Conservation (phyloP, 495 filamentous ascomycete species). For the Annulohypoxylon maeteangense region DNA sequence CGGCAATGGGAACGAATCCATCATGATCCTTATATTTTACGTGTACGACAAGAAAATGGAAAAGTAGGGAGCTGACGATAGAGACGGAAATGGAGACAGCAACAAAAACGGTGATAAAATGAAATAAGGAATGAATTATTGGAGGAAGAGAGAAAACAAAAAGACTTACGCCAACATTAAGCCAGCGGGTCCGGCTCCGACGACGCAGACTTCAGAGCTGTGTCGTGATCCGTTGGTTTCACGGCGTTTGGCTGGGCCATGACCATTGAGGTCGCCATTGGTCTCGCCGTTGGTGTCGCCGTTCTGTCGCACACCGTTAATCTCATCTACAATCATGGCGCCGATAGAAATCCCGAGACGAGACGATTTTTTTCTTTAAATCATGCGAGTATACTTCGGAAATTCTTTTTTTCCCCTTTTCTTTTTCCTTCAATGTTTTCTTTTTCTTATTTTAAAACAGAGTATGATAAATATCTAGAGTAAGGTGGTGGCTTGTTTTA, state of each 20-base stretch:
- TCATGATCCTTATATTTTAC: not conserved
- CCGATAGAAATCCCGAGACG: slow-evolving; percentile 26
- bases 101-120: slow-evolving; percentile 7
- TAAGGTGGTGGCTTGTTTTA: slow-evolving; percentile 33
- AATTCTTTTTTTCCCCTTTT: slow-evolving; percentile 14
- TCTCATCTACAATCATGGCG: slow-evolving; percentile 37
- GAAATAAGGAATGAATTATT: not conserved
- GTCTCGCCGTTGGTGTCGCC: slow-evolving; percentile 39
- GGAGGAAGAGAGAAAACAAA: not conserved
- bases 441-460: slow-evolving; percentile 14
- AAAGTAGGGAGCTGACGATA: no score
- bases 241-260: slow-evolving; percentile 42
- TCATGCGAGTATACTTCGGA: slow-evolving; percentile 28
- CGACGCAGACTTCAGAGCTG: slow-evolving; percentile 67
- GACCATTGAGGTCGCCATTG: slow-evolving; percentile 37
- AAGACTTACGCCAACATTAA: slow-evolving; percentile 72
- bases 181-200: slow-evolving; percentile 76
- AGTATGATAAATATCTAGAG: slow-evolving; percentile 25
- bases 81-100: slow-evolving; percentile 8
- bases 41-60: not conserved
- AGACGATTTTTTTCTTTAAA: slow-evolving; percentile 15
- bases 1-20: not conserved
- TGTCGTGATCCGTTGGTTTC: slow-evolving; percentile 48
- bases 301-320: slow-evolving; percentile 43
- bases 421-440: not conserved